Conservation (phyloP, 2,329 filamentous ascomycete genomes). For the Fusarium succisae region DNA sequence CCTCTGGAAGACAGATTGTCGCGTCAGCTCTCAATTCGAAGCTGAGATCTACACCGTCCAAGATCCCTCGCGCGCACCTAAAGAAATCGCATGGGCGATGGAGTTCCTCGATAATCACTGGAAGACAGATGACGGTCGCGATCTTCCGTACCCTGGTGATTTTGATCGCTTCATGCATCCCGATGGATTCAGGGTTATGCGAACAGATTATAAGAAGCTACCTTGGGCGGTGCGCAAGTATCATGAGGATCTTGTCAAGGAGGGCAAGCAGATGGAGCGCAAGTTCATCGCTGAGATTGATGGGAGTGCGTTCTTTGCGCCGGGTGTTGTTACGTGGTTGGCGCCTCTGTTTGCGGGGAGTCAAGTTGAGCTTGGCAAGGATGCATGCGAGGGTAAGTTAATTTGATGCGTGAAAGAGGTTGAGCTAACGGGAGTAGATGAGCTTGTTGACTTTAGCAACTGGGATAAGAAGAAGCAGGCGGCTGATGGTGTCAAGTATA, state of each 20-base stretch:
- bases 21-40: constrained; percentile 4
- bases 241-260: constrained; percentile 8
- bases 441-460: constrained; percentile 9
- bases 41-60: constrained; percentile 19
- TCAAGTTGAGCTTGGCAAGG: constrained; percentile 4
- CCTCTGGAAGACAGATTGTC: constrained; percentile 14
- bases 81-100: constrained; percentile 22
- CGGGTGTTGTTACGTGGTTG: constrained; percentile 25
- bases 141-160: constrained; percentile 26
- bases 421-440: neutral
- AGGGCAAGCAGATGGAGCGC: constrained; percentile 14
- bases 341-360: constrained; percentile 22
- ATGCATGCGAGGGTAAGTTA: constrained; percentile 17
- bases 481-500: neutral
- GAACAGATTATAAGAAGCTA: constrained; percentile 10
- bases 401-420: rapidly evolving
- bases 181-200: constrained; percentile 20
- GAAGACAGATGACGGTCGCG: constrained; percentile 16
- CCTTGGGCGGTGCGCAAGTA: constrained; percentile 29
- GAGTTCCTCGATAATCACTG: constrained; percentile 23
- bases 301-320: constrained; percentile 24
- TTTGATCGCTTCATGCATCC: constrained; percentile 25
- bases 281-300: constrained; percentile 28
- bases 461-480: neutral
- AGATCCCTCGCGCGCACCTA: constrained; percentile 1